Base-by-base conservation (phyloP, 148 eudicot species). In the Pouteria glomerata region DNA sequence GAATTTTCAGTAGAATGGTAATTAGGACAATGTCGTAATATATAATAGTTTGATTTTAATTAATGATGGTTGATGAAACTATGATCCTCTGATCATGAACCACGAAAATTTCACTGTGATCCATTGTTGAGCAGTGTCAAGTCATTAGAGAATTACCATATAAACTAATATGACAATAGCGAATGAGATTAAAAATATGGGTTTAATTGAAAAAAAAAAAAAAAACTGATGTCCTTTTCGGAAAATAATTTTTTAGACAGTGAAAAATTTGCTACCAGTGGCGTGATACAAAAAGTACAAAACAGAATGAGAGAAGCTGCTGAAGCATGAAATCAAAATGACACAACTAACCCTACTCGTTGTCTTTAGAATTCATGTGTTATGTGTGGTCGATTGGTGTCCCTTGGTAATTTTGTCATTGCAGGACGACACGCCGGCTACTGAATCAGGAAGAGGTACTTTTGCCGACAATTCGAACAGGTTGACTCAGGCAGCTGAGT, bases 391-490 rank as follows among this genome's bases (percentile, higher is more conserved):
- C 8, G n/a, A n/a, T n/a, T n/a, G 33, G 23, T 10, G 51, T 31
- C 62, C 18, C 65, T 52, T 85, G 91, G 78, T 57, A 65, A 18
- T 13, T 13, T 69, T 8, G 88, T 80, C 76, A 68, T 78, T 81
- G 61, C 2, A 16, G 0, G 44, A 37, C 19, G 73, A 73, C 76
- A 80, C 51, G 55, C 69, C 75, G 81, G 70, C 76, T 77, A 82
- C 63, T 69, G 74, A 79, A 79, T 82, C 78, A 71, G 66, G 75
- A 45, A 39, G 23, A 81, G 79, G 74, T 83, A 66, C 71, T 79
- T 63, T 71, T 74, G 76, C 85, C 82, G 87, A 83, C 88, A 83
- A 63, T 26, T 60, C 39, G 66, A 52, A 55, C 45, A 47, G 69
- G 44, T 73, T 50, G 62, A 44, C 66, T 24, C 68, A 42, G 23